A percentile compares a stretch with the other conserved stretches of the same genome.
Evolutionary conservation across 495 filamentous ascomycete genomes (phyloP).

Genomic region (Penicillium arizonense): DNA sequence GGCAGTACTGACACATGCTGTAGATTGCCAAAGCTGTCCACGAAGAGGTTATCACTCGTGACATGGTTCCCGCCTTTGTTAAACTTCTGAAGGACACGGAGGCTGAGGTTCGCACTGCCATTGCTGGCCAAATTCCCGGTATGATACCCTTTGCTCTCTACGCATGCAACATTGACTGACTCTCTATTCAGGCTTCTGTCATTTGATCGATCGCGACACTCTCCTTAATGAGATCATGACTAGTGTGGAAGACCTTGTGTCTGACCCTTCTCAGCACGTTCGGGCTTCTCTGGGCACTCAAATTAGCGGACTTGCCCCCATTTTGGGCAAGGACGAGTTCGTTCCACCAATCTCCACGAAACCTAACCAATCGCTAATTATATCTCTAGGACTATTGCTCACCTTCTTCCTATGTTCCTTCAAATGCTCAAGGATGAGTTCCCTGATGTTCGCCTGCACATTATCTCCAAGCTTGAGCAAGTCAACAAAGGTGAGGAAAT

Average conservation of each 20-base stretch:
- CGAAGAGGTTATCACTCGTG: slow-evolving; percentile 90
- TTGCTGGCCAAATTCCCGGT: slow-evolving; percentile 96
- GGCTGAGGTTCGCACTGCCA: slow-evolving; percentile 94
- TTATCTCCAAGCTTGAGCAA: slow-evolving; percentile 96
- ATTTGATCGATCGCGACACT: slow-evolving; percentile 77
- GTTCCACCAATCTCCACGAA: slow-evolving; percentile 26
- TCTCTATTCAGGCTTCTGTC: slow-evolving; percentile 74
- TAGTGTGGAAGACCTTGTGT: slow-evolving; percentile 91
- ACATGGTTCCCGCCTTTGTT: slow-evolving; percentile 95
- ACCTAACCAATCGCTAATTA: neutral
- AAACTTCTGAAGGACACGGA: slow-evolving; percentile 97
- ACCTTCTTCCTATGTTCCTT: slow-evolving; percentile 97
- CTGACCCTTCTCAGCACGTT: slow-evolving; percentile 94
- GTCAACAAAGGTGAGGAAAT: slow-evolving; percentile 83
- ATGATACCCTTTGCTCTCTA: slow-evolving; percentile 17
- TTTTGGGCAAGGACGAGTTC: slow-evolving; percentile 96
- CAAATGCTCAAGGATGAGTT: slow-evolving; percentile 99
- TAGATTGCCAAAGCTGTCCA: slow-evolving; percentile 98
- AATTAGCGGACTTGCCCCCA: slow-evolving; percentile 94
- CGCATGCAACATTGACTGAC: slow-evolving; percentile 11
- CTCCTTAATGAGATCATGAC: slow-evolving; percentile 97
- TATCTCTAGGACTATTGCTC: slow-evolving; percentile 77
- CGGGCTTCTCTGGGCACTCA: slow-evolving; percentile 93
- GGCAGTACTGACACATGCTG: slow-evolving; percentile 14
- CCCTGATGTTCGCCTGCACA: slow-evolving; percentile 94